Percentiles rank a stretch among this genome's conserved stretches.
Evolutionary conservation across 1,139 yeast genomes (phyloP).

Genomic region (Candida sanyaensis): DNA sequence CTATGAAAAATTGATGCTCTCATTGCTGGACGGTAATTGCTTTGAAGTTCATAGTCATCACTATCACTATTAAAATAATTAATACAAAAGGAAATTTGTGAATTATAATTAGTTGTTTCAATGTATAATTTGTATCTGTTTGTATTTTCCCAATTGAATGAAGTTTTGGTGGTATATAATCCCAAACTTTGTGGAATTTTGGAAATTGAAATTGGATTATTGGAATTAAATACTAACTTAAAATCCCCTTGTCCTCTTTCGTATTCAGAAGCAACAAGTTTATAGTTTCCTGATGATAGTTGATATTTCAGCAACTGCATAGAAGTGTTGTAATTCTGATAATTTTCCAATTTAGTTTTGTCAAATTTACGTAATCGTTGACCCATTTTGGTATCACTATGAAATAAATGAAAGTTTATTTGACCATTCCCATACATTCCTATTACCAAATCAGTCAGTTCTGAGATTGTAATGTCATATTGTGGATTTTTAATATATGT

Average conservation of each 20-base stretch:
- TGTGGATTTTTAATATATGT: constrained; percentile 67
- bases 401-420: constrained; percentile 44
- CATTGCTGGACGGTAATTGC: constrained; percentile 39
- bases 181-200: constrained; percentile 35
- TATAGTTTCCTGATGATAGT: constrained; percentile 38
- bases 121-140: constrained; percentile 40
- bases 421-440: constrained; percentile 24
- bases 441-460: constrained; percentile 21
- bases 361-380: constrained; percentile 28
- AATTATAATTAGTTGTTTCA: constrained; percentile 18
- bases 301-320: constrained; percentile 19
- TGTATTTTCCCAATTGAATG: constrained; percentile 38
- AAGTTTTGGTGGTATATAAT: constrained; percentile 26
- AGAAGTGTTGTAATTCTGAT: constrained; percentile 27
- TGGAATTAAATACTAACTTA: constrained; percentile 17
- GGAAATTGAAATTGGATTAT: constrained; percentile 6
- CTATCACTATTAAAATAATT: constrained; percentile 20
- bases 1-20: constrained; percentile 47
- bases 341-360: constrained; percentile 27
- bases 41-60: constrained; percentile 22
- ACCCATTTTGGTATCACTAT: constrained; percentile 21
- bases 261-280: constrained; percentile 35
- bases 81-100: constrained; percentile 28
- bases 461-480: constrained; percentile 33
- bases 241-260: constrained; percentile 17